Conservation (phyloP, 768 basidiomycete species). For the Mycena amicta region DNA sequence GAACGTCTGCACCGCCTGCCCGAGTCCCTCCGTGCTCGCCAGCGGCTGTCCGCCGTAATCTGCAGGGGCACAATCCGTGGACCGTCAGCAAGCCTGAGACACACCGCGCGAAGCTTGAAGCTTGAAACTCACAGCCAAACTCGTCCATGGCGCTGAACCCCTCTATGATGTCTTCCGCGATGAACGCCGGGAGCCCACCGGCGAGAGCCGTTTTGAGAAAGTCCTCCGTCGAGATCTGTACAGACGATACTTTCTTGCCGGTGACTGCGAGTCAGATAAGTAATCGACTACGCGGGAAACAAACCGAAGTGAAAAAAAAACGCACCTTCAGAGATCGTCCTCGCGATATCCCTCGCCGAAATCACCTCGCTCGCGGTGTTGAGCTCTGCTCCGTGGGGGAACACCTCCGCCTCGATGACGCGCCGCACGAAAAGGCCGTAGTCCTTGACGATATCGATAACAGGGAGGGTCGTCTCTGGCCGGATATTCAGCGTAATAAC, state of each 20-base stretch:
- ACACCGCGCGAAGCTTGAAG: not conserved
- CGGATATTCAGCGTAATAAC: not conserved
- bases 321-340: slow-evolving; percentile 3
- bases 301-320: no score
- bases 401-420: slow-evolving; percentile 9
- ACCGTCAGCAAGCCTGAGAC: no score
- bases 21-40: not conserved
- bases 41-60: not conserved
- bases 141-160: not conserved
- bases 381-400: slow-evolving; percentile 6
- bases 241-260: slow-evolving; percentile 3
- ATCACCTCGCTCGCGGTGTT: slow-evolving; percentile 2
- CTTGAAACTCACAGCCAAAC: slow-evolving; percentile 8
- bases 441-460: slow-evolving; percentile 6
- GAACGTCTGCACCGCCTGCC: not conserved
- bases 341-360: not conserved
- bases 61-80: not conserved
- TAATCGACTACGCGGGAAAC: not conserved
- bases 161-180: not conserved
- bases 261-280: not conserved
- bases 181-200: not conserved
- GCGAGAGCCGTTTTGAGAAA: not conserved
- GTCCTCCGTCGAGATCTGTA: not conserved
- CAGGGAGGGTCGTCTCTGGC: not conserved
- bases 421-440: slow-evolving; percentile 15